Evolutionary conservation across 257 asterid species (phyloP).

Genomic region (Nicotiana obtusifolia): DNA sequence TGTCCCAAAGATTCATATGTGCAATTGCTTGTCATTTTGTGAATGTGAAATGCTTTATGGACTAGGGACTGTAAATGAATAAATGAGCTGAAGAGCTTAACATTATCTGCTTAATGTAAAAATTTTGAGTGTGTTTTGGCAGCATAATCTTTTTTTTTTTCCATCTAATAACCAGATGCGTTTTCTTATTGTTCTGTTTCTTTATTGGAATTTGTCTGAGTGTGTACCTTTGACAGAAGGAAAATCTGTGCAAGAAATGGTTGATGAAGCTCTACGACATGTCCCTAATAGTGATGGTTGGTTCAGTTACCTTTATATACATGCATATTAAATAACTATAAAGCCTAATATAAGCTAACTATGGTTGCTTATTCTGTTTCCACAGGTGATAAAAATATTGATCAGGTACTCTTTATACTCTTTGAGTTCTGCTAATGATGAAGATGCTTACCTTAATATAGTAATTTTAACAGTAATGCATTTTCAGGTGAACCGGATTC

Average conservation of each 20-base stretch:
- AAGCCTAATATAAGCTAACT: constrained; percentile 13
- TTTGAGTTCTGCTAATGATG: constrained; percentile 3
- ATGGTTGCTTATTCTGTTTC: constrained; percentile 20
- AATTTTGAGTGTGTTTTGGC: not conserved
- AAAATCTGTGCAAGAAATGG: constrained; percentile 95
- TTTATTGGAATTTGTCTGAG: not conserved
- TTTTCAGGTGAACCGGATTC: constrained; percentile 89
- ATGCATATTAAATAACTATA: not conserved
- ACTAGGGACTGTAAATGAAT: not conserved
- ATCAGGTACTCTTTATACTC: constrained; percentile 45
- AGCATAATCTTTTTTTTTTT: not conserved
- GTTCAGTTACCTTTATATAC: constrained; percentile 25
- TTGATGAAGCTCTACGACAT: constrained; percentile 76
- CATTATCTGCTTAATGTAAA: not conserved
- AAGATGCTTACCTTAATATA: not conserved
- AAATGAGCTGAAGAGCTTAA: not conserved
- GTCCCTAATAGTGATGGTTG: constrained; percentile 82
- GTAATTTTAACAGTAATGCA: not conserved
- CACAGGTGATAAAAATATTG: constrained; percentile 86
- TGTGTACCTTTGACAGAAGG: constrained; percentile 55
- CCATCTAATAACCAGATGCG: not conserved
- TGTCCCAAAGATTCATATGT: not conserved
- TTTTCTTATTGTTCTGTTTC: not conserved
- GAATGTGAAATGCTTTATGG: not conserved
- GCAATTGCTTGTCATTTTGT: not conserved